These are phyloP conservation scores for Pelargonium hybrid DNA, from an alignment of 441 rosid species.

Conservation along the genomic window DNA sequence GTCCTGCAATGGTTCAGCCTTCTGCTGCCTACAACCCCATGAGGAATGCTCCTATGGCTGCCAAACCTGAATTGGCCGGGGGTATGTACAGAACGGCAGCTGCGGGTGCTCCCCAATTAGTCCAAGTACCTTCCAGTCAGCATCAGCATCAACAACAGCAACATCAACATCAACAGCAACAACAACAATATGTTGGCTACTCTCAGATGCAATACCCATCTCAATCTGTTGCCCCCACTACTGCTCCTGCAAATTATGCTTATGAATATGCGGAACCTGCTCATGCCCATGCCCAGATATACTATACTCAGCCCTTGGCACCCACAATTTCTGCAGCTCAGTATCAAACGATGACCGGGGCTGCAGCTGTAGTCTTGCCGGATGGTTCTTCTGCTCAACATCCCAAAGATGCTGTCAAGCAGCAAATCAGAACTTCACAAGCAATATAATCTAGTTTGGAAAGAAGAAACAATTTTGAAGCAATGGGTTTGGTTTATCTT, in stretches of 20 bases:
- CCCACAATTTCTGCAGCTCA: conserved; percentile 45
- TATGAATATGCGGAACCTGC: conserved; percentile 56
- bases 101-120: conserved; percentile 43
- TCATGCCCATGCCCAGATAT: conserved; percentile 43
- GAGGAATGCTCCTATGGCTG: conserved; percentile 41
- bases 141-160: conserved; percentile 37
- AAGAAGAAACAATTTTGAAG: conserved; percentile 32
- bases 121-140: conserved; percentile 56
- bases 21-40: conserved; percentile 42
- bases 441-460: conserved; percentile 23
- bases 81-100: conserved; percentile 52
- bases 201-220: conserved; percentile 76
- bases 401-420: conserved; percentile 47
- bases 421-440: conserved; percentile 72
- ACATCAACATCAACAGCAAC: not conserved
- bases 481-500: conserved; percentile 38
- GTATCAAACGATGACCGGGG: conserved; percentile 71
- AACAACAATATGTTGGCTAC: conserved; percentile 50
- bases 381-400: conserved; percentile 49
- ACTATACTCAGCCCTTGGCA: conserved; percentile 63
- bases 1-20: conserved; percentile 40
- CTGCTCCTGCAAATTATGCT: conserved; percentile 46
- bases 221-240: conserved; percentile 46
- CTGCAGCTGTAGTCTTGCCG: conserved; percentile 41
- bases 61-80: conserved; percentile 54